A percentile compares a stretch with the other conserved stretches of the same genome.
These are phyloP conservation scores for Venturia oleaginea DNA, from an alignment of 2,329 filamentous ascomycete species.

Conservation along the genomic window DNA sequence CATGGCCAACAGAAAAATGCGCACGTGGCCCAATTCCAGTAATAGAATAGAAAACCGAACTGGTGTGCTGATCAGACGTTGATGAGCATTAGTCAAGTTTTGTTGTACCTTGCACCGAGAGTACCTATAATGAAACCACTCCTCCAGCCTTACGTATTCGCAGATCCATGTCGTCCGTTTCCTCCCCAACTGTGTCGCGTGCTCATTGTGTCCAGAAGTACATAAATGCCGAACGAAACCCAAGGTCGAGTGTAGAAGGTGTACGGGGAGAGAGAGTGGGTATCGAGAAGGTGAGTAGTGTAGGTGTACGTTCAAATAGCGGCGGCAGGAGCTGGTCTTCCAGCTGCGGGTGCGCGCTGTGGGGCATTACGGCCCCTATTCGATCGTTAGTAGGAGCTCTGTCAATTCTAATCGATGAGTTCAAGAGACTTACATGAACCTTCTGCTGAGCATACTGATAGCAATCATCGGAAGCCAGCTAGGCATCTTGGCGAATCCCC, in stretches of 20 bases:
- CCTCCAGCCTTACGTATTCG: neutral
- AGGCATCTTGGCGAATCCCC: conserved; percentile 50
- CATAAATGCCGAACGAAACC: neutral
- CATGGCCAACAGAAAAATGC: too few relatives aligned
- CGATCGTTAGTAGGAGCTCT: neutral
- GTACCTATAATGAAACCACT: neutral
- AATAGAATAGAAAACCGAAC: too few relatives aligned
- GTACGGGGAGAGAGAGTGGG: neutral
- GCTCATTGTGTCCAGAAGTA: neutral
- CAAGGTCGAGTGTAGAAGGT: neutral
- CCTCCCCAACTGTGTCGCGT: neutral
- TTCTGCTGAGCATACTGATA: conserved; percentile 63
- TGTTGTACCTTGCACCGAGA: neutral
- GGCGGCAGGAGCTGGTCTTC: conserved; percentile 1
- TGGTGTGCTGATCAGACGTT: too few relatives aligned
- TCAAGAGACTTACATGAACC: conserved; percentile 57
- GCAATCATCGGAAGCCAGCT: conserved; percentile 71
- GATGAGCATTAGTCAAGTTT: neutral
- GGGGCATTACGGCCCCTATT: conserved; percentile 4
- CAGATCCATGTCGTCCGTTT: neutral
- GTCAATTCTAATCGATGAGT: neutral
- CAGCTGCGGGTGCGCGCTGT: conserved; percentile 2
- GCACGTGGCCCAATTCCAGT: too few relatives aligned
- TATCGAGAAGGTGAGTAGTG: neutral
- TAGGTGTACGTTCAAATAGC: neutral